Evolutionary conservation across 768 basidiomycete genomes (phyloP), one percentile per base, ranked within the genome.

Genomic region (Hemileccinum impolitum): DNA sequence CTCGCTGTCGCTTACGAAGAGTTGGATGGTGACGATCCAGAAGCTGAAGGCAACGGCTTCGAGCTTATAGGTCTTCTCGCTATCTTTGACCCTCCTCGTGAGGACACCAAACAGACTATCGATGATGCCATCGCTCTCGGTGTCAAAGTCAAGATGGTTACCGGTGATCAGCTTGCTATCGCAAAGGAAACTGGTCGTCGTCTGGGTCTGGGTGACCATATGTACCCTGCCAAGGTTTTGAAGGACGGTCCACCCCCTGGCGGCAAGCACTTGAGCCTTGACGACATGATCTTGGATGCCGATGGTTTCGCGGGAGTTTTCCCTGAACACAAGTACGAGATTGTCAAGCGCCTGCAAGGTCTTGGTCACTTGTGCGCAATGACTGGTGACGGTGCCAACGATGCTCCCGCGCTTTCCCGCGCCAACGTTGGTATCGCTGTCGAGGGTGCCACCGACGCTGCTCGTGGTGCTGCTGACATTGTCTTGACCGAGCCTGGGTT

Each of bases 271-370:
- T 72, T 75, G 45, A 80, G 75, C 45, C 82, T 98, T 62, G 94
- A 98, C 60, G 93, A 94, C 70, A 96, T 98, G 94, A 97, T 98
- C 68, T 85, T 98, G 84, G 95, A 97, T 63, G 95, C 95, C 25
- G 95, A 98, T 71, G 95, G 95, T 60, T 98, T 98, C 72, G 95
- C 95, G 39, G 95, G 95, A 67, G 94, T 95, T 57, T 98, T 95
- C 91, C 94, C 94, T 48, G 94, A 95, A 74, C 95, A 96, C 88
- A 97, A 97, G 81, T 98, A 95, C 68, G 95, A 98, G 72, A 98
- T 98, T 54, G 95, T 98, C 75, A 96, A 95, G 77, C 90, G 94
- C 59, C 85, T 98, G 47, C 95, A 98, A 67, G 91, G 84, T 66
- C 86, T 97, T 52, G 95, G 94, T 42, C 94, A 96, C 71, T 73